A percentile compares a stretch with the other conserved stretches of the same genome.
These are phyloP conservation scores for Podospora pseudocomata DNA, from an alignment of 495 filamentous ascomycete species.

Conservation along the genomic window DNA sequence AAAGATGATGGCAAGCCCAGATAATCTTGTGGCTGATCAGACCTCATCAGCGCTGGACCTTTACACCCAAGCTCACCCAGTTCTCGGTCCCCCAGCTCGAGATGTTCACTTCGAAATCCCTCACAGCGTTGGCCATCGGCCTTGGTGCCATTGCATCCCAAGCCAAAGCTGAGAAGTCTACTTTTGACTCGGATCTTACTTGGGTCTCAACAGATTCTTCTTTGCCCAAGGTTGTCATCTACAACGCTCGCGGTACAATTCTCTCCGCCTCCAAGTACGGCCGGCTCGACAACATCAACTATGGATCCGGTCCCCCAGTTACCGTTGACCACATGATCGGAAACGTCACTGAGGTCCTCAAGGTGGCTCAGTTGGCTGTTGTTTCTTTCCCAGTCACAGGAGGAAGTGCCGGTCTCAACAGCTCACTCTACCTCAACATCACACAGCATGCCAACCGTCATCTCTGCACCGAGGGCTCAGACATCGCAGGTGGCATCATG, in stretches of 20 bases:
- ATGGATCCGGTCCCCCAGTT: conserved; percentile 19
- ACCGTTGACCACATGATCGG: conserved; percentile 20
- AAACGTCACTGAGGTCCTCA: conserved; percentile 24
- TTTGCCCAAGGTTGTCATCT: conserved; percentile 23
- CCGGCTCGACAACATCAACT: conserved; percentile 25
- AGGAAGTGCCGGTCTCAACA: conserved; percentile 34
- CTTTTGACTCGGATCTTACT: conserved; percentile 9
- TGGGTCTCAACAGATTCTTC: conserved; percentile 20
- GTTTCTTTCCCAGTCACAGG: conserved; percentile 22
- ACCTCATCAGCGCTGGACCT: neutral
- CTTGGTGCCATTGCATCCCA: conserved; percentile 1
- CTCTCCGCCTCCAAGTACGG: conserved; percentile 26
- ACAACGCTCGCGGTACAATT: conserved; percentile 20
- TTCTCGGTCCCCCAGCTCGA: neutral
- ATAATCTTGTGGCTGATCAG: neutral
- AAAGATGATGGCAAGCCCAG: neutral
- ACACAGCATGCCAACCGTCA: conserved; percentile 40
- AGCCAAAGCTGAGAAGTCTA: neutral
- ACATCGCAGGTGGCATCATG: conserved; percentile 45
- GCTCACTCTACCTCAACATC: conserved; percentile 41
- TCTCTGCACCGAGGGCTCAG: conserved; percentile 37
- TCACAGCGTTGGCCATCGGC: conserved; percentile 4
- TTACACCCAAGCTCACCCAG: neutral
- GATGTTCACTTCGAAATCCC: conserved; percentile 7
- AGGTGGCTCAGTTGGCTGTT: conserved; percentile 20